Base-by-base conservation (phyloP, 768 basidiomycete species). In the Strobilomyces confusus region DNA sequence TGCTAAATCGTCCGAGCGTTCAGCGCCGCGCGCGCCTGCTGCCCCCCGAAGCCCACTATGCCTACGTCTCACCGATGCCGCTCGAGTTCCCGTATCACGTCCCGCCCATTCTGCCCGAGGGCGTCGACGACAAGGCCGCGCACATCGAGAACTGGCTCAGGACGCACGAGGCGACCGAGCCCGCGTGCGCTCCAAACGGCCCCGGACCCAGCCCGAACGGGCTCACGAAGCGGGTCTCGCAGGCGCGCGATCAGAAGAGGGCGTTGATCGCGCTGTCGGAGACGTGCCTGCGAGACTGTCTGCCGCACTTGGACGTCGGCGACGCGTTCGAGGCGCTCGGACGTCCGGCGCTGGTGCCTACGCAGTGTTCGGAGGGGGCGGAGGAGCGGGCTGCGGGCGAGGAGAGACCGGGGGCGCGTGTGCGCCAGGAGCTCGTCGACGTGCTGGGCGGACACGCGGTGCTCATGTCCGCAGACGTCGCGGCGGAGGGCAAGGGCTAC, bases 231-330 rank as follows among this genome's bases (percentile, higher is more conserved):
- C 80, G 81, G 56, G 72, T 72, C 42, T 69, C 77, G 8, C 69
- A 74, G 59, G 73, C 75, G 45, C 72, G 84, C 48, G 78, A 84
- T 51, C 76, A 80, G 44, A 73, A 69, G 4, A 73, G 80, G 44
- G 73, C 77, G 44, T 82, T 98, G 36, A 75, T 97, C 17, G 92
- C 83, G 5, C 59, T 98, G 17, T 84, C 92, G 1, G 78, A 80
- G 44, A 77, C 79, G 2, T 83, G 83, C 13, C 64, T 92, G 41
- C 69, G 77, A 29, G 92, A 95, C 59, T 89, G 85, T 59, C 67
- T 97, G 9, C 95, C 95, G 0, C 81, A 84, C 58, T 75, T 98
- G 19, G 87, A 95, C 52, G 86, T 92, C 12, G 94, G 94, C 4
- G 92, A 97, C 64, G 83, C 89, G 0, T 83, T 92, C 58, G 71